These are phyloP conservation scores for Skeletonema grethae DNA, from an alignment of 108 stramenopile species.

Conservation along the genomic window DNA sequence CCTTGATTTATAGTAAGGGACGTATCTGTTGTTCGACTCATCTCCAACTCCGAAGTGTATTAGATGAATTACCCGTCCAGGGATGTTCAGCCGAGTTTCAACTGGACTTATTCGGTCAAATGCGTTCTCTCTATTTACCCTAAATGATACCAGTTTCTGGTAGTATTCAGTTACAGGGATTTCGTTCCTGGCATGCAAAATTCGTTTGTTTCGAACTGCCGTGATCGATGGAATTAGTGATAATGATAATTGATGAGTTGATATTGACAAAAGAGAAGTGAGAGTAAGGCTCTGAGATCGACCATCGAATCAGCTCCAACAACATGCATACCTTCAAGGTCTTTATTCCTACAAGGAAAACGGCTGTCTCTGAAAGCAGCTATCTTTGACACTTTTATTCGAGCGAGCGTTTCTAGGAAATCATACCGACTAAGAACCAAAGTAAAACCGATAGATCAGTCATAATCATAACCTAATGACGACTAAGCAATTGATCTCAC, in stretches of 20 bases:
- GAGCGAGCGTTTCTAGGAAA: constrained; percentile 12
- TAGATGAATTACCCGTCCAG: constrained; percentile 21
- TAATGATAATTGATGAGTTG: background rate
- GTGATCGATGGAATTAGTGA: too few relatives aligned
- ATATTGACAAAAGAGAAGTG: background rate
- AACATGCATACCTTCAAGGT: constrained; percentile 6
- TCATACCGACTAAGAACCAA: constrained; percentile 10
- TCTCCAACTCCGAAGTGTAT: constrained; percentile 6
- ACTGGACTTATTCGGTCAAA: constrained; percentile 1
- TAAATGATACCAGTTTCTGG: constrained; percentile 7
- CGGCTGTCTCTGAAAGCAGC: constrained; percentile 8
- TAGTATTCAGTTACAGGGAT: constrained; percentile 8
- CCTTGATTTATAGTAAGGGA: constrained; percentile 9
- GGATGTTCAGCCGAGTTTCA: constrained; percentile 11
- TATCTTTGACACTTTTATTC: constrained; percentile 17
- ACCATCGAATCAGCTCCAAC: background rate
- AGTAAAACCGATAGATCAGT: background rate
- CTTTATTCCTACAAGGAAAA: constrained; percentile 11
- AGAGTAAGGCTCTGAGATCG: background rate
- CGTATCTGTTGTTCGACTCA: constrained; percentile 7
- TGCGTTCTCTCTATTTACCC: background rate
- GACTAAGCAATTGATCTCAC: background rate
- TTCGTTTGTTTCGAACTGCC: background rate
- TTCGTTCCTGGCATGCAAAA: constrained; percentile 2
- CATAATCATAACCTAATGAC: background rate